These are phyloP conservation scores for Dactylellina haptotyla DNA, from an alignment of 2,329 filamentous ascomycete species.

Conservation along the genomic window DNA sequence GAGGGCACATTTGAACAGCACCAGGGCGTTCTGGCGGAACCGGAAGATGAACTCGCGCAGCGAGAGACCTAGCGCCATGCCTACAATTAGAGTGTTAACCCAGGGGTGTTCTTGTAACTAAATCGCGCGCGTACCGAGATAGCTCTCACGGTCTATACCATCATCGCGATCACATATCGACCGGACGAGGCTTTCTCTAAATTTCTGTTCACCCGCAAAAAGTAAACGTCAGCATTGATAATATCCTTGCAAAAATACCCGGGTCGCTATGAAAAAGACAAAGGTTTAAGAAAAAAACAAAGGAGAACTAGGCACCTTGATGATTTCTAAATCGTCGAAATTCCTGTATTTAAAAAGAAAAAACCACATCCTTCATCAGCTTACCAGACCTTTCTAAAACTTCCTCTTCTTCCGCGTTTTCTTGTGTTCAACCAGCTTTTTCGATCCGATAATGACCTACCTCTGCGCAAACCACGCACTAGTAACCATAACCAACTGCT, in stretches of 20 bases:
- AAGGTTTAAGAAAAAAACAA: constrained; percentile 2
- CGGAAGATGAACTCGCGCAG: constrained; percentile 91
- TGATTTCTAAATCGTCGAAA: constrained; percentile 89
- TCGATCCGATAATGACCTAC: constrained; percentile 61
- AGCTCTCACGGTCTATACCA: constrained; percentile 74
- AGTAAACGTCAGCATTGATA: constrained; percentile 60
- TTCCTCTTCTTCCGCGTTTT: too few species aligned
- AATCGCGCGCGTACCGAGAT: constrained; percentile 73
- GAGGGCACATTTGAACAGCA: constrained; percentile 91
- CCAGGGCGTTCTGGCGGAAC: constrained; percentile 92
- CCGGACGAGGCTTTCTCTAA: constrained; percentile 53
- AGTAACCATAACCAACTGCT: constrained; percentile 89
- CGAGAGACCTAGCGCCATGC: constrained; percentile 68
- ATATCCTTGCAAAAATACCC: too few species aligned
- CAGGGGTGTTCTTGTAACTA: constrained; percentile 1
- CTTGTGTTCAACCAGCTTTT: too few species aligned
- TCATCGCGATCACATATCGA: constrained; percentile 51
- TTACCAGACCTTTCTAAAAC: background rate
- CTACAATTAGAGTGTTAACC: constrained; percentile 53
- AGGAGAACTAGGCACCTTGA: constrained; percentile 67
- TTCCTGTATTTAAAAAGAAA: constrained; percentile 66
- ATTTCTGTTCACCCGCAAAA: constrained; percentile 47
- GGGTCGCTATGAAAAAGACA: too few species aligned
- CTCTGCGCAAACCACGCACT: constrained; percentile 95
- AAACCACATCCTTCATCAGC: constrained; percentile 13